Evolutionary conservation across 306 rosid genomes (phyloP), one percentile per base, ranked within the genome.

Genomic region (Comarum palustre): DNA sequence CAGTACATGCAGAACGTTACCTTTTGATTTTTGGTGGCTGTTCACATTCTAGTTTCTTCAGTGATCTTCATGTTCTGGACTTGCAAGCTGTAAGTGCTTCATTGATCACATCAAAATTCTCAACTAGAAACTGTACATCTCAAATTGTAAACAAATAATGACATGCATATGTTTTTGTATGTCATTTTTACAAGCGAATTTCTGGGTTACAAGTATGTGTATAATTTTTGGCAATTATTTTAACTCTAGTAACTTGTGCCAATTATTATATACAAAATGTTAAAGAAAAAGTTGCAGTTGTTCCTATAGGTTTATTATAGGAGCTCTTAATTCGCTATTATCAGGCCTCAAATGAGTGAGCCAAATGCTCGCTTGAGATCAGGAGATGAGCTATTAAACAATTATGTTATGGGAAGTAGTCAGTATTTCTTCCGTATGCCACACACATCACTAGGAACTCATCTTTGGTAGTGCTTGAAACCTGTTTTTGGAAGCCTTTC

Each of bases 21-120:
- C 96, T 95, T 82, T 81, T 90, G 64, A 73, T 95, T 75, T 95
- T 91, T 74, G 99, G 99, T 27, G 97, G 99, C 76, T 95, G 99
- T 75, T 95, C 97, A 74, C 96, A 91, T 83, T 84, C 96, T 68
- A 80, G 75, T 78, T 91, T 95, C 86, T 95, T 88, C 90, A 88
- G 83, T 60, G 96, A 95, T 86, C 89, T 91, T 73, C 96, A 90
- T 78, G 81, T 95, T 41, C 87, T 95, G 77, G 99, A 95, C 85
- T 75, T 91, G 84, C 89, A 84, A 78, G 83, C 96, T 16, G 99
- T 95, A 78, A 87, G 97, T 75, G 20, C 41, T 57, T 80, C 59
- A 72, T 61, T 19, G 31, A 39, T 38, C 8, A 71, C 65, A 14
- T 72, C 25, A 41, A 29, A 41, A 22, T 27, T 62, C 19, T 41